A percentile compares a stretch with the other conserved stretches of the same genome.
These are phyloP conservation scores for Hanseniaspora valbyensis DNA, from an alignment of 805 yeast genomes.

Conservation along the genomic window DNA sequence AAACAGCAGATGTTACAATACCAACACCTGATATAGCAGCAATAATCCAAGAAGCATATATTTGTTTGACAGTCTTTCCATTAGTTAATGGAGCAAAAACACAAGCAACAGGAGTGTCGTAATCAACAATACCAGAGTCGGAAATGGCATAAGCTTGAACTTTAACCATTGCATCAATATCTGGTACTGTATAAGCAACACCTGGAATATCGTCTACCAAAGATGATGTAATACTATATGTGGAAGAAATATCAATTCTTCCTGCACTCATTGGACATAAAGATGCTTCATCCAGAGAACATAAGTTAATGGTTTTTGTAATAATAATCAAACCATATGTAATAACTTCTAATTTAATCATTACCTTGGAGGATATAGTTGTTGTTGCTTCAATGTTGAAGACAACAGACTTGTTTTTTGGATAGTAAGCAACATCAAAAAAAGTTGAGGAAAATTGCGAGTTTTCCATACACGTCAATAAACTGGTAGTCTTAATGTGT, in stretches of 20 bases:
- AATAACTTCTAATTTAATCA: constrained; percentile 53
- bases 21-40: constrained; percentile 88
- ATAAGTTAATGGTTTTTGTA: constrained; percentile 46
- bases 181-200: constrained; percentile 83
- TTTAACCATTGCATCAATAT: constrained; percentile 81
- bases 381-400: constrained; percentile 71
- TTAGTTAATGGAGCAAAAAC: constrained; percentile 77
- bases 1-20: constrained; percentile 72
- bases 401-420: constrained; percentile 48
- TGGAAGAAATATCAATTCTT: constrained; percentile 58
- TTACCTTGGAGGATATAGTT: constrained; percentile 59
- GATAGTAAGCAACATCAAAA: constrained; percentile 66
- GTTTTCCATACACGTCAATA: constrained; percentile 83
- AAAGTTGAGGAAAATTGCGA: constrained; percentile 77
- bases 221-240: constrained; percentile 34
- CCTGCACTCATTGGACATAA: constrained; percentile 84
- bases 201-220: constrained; percentile 54
- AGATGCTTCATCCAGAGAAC: constrained; percentile 45
- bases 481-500: constrained; percentile 46
- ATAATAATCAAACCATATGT: constrained; percentile 72
- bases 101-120: constrained; percentile 60
- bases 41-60: constrained; percentile 89
- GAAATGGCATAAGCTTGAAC: constrained; percentile 49
- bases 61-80: constrained; percentile 88
- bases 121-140: constrained; percentile 31